These are phyloP conservation scores for Jamesozyma rosinii DNA, from an alignment of 805 yeast genomes.

Conservation along the genomic window DNA sequence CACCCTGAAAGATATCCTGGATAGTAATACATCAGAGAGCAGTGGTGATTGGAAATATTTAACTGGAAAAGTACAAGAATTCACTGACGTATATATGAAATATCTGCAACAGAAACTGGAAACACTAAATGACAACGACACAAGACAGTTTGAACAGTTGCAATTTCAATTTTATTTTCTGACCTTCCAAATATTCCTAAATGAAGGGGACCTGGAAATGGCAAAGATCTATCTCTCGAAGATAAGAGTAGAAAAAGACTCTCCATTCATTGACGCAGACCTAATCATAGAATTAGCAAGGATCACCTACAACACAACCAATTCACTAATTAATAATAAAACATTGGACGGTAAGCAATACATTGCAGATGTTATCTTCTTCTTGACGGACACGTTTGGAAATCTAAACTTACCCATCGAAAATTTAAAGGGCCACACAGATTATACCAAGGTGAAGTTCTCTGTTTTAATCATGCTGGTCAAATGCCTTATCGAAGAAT, in stretches of 20 bases:
- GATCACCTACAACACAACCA: slow-evolving; percentile 25
- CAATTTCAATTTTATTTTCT: slow-evolving; percentile 26
- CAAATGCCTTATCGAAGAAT: slow-evolving; percentile 21
- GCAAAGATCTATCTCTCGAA: slow-evolving; percentile 32
- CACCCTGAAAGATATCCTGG: slow-evolving; percentile 25
- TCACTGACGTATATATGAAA: slow-evolving; percentile 21
- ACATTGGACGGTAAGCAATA: not conserved
- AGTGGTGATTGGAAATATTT: not conserved
- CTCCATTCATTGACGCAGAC: slow-evolving; percentile 9
- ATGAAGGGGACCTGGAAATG: slow-evolving; percentile 28
- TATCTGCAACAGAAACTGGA: slow-evolving; percentile 17
- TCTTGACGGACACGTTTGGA: slow-evolving; percentile 10
- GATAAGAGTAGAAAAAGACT: slow-evolving; percentile 16
- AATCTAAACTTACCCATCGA: slow-evolving; percentile 11
- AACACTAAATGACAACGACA: not conserved
- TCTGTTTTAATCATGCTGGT: slow-evolving; percentile 23
- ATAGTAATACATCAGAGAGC: slow-evolving; percentile 8
- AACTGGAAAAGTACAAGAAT: slow-evolving; percentile 20
- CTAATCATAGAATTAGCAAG: slow-evolving; percentile 27
- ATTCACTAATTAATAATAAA: not conserved
- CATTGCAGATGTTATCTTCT: slow-evolving; percentile 8
- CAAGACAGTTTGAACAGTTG: slow-evolving; percentile 11
- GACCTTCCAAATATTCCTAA: slow-evolving; percentile 28
- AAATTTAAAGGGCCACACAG: slow-evolving; percentile 10
- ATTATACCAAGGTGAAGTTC: slow-evolving; percentile 15